Base-by-base conservation (phyloP, 495 filamentous ascomycete species). In the Rostrohypoxylon terebratum region DNA sequence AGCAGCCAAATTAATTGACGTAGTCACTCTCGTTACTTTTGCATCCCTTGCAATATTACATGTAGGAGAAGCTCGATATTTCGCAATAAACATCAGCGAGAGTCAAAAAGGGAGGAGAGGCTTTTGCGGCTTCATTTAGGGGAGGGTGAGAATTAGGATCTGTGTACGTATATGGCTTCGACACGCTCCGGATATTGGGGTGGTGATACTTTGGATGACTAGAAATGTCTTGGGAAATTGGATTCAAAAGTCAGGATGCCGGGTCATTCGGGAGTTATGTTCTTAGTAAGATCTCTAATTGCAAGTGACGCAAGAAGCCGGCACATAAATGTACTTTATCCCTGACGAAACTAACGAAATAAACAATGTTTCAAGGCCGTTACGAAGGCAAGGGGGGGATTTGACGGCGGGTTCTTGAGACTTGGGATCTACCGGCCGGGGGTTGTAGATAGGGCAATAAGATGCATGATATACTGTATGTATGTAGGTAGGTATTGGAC, bases 1-100 rank as follows among this genome's bases (percentile, higher is more conserved):
- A 85, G 66, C 81, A 83, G 59, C 71, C 71, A 7, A 73, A 47
- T 23, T 73, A 61, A 55, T 53, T 59, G 33, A 11, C 16, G 48
- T 40, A 36, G 50, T 18, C 50, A 57, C 36, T 21, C 14, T 57
- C 42, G 55, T 34, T 21, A 38, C 11, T 36, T 28, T 47, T 62
- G 23, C 38, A 55, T 53, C 13, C 59, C 50, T 21, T 63, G 36
- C 59, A 58, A 50, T 60, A 28, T 28, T 3, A 28, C 3, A 53
- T 51, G 53, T 58, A 53, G 54, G 54, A n/a, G 55, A 44, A 61
- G 23, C 28, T 9, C n/a, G 68, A 36, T 50, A 50, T 54, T 14
- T 9, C 28, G 38, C 20, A 60, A 45, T 28, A 44, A 7, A 10
- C 6, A 20, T 47, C 33, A 25, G 47, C 6, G 34, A 18, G 45